phyloP scores from a whole-genome alignment of 441 rosid genomes.

The Corymbia calophylla region DNA sequence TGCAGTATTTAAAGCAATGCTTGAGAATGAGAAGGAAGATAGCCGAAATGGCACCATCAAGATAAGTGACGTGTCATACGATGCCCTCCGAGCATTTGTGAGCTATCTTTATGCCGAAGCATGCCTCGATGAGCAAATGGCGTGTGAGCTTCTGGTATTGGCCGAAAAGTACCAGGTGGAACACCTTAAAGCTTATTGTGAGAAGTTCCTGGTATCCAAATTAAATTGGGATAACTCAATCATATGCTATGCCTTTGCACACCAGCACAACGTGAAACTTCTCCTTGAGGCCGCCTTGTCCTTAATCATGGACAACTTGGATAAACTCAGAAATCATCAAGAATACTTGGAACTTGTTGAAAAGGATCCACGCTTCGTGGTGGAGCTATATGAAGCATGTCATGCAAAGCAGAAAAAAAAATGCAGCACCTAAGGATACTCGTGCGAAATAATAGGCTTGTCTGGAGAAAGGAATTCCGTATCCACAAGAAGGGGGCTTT shows the following conservation, averaged over 20 bases:
- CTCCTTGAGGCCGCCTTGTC: conserved; percentile 61
- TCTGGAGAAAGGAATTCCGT: background rate
- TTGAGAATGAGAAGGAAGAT: conserved; percentile 83
- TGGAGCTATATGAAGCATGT: conserved; percentile 69
- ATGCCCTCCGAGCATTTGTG: conserved; percentile 60
- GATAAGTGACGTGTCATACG: conserved; percentile 54
- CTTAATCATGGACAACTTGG: conserved; percentile 67
- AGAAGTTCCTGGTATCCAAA: conserved; percentile 65
- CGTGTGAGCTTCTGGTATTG: conserved; percentile 61
- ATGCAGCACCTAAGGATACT: conserved; percentile 40
- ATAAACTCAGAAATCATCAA: conserved; percentile 45
- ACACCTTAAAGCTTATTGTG: conserved; percentile 71
- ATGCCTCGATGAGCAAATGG: conserved; percentile 67
- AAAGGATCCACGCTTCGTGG: conserved; percentile 65
- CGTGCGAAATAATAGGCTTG: background rate
- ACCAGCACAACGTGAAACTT: conserved; percentile 67
- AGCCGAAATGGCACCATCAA: conserved; percentile 73
- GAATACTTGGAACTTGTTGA: conserved; percentile 65
- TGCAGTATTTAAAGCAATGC: conserved; percentile 79
- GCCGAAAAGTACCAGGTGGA: conserved; percentile 77
- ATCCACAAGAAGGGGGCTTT: background rate
- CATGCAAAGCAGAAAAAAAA: conserved; percentile 51
- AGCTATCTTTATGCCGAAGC: conserved; percentile 71
- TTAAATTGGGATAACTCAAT: conserved; percentile 72
- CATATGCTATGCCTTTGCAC: conserved; percentile 65